These are phyloP conservation scores for Suillus subalutaceus DNA, from an alignment of 768 basidiomycete genomes.

Conservation along the genomic window DNA sequence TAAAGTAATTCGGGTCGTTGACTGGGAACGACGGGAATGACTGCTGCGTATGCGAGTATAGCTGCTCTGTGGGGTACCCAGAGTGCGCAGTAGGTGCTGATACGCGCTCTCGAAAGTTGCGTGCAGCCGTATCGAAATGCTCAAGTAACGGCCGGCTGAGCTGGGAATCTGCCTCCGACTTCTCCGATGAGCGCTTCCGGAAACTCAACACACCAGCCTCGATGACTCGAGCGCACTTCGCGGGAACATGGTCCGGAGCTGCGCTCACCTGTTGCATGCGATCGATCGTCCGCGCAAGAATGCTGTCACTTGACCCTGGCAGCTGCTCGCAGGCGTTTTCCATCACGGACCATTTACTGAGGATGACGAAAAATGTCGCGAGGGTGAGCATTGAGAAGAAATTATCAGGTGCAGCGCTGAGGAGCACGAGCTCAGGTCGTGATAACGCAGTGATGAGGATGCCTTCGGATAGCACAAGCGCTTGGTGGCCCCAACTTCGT, in stretches of 20 bases:
- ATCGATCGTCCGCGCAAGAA: slow-evolving; percentile 39
- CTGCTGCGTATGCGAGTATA: slow-evolving; percentile 21
- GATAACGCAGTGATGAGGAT: slow-evolving; percentile 39
- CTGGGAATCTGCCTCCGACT: slow-evolving; percentile 22
- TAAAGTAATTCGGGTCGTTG: slow-evolving; percentile 34
- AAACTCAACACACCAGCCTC: slow-evolving; percentile 35
- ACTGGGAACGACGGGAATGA: slow-evolving; percentile 26
- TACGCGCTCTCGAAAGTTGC: slow-evolving; percentile 21
- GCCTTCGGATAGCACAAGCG: slow-evolving; percentile 40
- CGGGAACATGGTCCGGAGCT: slow-evolving; percentile 42
- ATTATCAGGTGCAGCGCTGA: slow-evolving; percentile 45
- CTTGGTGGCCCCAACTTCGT: slow-evolving; percentile 41
- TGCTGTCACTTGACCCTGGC: slow-evolving; percentile 40
- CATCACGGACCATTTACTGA: slow-evolving; percentile 44
- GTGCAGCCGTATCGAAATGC: slow-evolving; percentile 25
- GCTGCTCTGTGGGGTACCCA: slow-evolving; percentile 8
- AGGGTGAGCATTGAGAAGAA: slow-evolving; percentile 46
- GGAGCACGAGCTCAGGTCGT: slow-evolving; percentile 34
- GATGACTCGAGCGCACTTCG: slow-evolving; percentile 46
- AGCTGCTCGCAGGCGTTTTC: slow-evolving; percentile 38
- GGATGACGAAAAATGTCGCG: slow-evolving; percentile 45
- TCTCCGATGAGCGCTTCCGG: slow-evolving; percentile 29
- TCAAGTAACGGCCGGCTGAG: slow-evolving; percentile 21
- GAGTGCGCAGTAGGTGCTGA: slow-evolving; percentile 6
- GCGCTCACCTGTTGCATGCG: slow-evolving; percentile 37